Evolutionary conservation across 768 basidiomycete genomes (phyloP).

Genomic region (Lepiota brunneoincarnata): DNA sequence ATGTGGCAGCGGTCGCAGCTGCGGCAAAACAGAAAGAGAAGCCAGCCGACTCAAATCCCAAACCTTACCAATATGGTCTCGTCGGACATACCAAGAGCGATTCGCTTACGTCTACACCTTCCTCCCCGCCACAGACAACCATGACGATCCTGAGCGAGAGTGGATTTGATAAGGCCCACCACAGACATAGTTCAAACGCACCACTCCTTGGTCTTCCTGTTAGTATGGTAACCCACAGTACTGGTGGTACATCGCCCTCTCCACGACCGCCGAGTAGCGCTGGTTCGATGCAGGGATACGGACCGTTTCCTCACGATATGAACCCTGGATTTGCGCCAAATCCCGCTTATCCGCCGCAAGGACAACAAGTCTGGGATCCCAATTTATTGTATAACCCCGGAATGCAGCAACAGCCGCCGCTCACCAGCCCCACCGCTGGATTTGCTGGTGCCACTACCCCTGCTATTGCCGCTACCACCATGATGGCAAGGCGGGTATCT

Average conservation of each 20-base stretch:
- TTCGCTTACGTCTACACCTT: constrained; percentile 25
- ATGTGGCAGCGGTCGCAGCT: constrained; percentile 20
- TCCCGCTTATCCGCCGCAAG: constrained; percentile 15
- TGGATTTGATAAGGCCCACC: constrained; percentile 1
- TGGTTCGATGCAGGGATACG: constrained; percentile 17
- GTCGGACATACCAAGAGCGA: constrained; percentile 44
- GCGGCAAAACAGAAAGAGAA: constrained; percentile 18
- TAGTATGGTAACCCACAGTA: neutral
- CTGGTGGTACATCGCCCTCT: constrained; percentile 41
- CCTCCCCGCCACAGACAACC: constrained; percentile 34
- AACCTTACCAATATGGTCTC: constrained; percentile 62
- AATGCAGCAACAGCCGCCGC: constrained; percentile 13
- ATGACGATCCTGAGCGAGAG: neutral
- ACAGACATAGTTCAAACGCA: constrained; percentile 3
- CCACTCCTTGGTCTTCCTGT: neutral
- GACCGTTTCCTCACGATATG: constrained; percentile 7
- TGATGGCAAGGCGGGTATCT: constrained; percentile 7
- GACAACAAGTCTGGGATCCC: constrained; percentile 12
- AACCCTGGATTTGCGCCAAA: constrained; percentile 19
- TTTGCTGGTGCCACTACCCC: constrained; percentile 12
- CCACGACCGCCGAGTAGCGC: constrained; percentile 28
- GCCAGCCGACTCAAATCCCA: constrained; percentile 34
- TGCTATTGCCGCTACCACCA: constrained; percentile 14
- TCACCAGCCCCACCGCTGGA: constrained; percentile 15
- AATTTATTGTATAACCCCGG: neutral